phyloP scores from a whole-genome alignment of 2,329 filamentous ascomycete species.

The Escovopsis weberi region DNA sequence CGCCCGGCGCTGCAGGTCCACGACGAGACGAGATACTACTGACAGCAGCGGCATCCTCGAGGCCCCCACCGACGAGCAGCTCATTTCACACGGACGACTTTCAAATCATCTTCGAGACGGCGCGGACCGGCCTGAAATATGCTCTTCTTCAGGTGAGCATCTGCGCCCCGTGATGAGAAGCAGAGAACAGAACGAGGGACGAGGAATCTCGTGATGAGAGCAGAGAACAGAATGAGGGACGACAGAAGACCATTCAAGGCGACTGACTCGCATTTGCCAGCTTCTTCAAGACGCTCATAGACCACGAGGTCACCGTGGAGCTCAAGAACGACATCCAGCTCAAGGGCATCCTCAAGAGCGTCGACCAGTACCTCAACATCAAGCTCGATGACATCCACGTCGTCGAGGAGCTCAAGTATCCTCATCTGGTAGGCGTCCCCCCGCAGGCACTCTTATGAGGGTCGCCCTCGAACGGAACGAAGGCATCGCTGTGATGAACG shows the following conservation, averaged over 20 bases:
- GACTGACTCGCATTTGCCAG: constrained; percentile 25
- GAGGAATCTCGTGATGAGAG: background rate
- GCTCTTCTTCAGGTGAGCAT: constrained; percentile 30
- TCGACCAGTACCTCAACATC: constrained; percentile 98
- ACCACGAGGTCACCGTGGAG: constrained; percentile 93
- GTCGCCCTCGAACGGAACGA: no score
- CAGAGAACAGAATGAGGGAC: no score
- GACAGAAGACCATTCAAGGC: background rate
- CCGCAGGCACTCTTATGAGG: background rate
- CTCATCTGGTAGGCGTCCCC: constrained; percentile 55
- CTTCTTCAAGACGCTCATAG: constrained; percentile 98
- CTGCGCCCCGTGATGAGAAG: no score
- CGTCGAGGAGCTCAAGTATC: constrained; percentile 85
- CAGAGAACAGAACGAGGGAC: background rate
- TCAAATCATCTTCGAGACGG: constrained; percentile 1
- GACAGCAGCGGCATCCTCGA: no score
- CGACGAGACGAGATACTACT: no score
- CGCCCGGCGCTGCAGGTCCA: no score
- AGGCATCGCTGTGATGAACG: no score
- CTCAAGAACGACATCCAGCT: constrained; percentile 99
- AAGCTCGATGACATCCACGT: constrained; percentile 94
- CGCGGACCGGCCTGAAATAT: constrained; percentile 13
- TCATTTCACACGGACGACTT: background rate
- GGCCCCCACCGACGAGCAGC: no score
- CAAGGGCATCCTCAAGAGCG: constrained; percentile 85